Evolutionary conservation across 345 rosid genomes (phyloP).

Genomic region (Dipteronia dyeriana): DNA sequence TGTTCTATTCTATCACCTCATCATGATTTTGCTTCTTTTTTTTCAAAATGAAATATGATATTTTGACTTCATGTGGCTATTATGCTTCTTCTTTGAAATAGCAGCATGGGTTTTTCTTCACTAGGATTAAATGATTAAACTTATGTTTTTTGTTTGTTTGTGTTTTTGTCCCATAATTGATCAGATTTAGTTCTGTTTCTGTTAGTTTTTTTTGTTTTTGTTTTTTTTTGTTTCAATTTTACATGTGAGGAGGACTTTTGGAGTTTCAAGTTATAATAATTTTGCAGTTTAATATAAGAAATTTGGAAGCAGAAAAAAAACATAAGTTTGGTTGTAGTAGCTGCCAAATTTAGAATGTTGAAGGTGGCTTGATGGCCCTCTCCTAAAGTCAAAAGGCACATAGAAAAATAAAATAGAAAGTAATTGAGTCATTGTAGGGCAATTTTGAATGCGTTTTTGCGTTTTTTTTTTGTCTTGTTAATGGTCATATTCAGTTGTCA

Average conservation of each 20-base stretch:
- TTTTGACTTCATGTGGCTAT: neutral
- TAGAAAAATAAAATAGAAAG: neutral
- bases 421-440: neutral
- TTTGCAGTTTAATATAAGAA: neutral
- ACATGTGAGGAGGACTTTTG: neutral
- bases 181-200: neutral
- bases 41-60: neutral
- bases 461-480: neutral
- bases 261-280: neutral
- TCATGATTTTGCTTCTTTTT: neutral
- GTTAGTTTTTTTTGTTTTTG: neutral
- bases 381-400: neutral
- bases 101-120: neutral
- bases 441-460: neutral
- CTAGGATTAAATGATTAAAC: neutral
- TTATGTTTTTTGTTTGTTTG: neutral
- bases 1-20: neutral
- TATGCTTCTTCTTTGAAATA: neutral
- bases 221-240: too few relatives aligned
- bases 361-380: neutral
- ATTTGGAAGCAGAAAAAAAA: neutral
- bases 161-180: neutral
- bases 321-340: neutral
- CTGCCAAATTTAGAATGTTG: constrained; percentile 15
- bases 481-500: neutral